Conservation (phyloP, 2,329 filamentous ascomycete genomes). For the Salinomyces thailandicus region DNA sequence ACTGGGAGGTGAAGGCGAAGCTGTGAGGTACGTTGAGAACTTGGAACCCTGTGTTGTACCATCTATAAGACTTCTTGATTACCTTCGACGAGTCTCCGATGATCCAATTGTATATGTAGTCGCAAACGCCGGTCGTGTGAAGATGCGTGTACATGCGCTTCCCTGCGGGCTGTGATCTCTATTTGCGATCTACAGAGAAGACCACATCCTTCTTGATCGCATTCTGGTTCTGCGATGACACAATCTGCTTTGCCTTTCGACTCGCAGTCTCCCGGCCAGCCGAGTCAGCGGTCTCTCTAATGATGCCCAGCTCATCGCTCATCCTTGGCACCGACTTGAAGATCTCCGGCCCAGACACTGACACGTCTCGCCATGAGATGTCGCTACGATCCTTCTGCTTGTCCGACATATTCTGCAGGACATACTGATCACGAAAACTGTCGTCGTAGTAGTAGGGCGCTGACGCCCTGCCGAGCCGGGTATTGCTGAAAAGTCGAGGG, state of each 20-base stretch:
- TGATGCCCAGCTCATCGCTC: conserved; percentile 3
- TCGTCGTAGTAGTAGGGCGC: conserved; percentile 1
- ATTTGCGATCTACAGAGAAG: conserved; percentile 1
- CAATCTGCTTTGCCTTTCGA: no score
- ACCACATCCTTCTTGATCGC: conserved; percentile 1
- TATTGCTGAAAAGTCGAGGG: not conserved
- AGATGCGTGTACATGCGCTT: no score
- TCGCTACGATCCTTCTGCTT: not conserved
- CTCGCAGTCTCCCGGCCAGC: not conserved
- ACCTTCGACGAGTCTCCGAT: no score
- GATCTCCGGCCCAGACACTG: not conserved
- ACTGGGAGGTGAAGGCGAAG: conserved; percentile 22
- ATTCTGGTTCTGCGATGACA: not conserved
- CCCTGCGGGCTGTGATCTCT: no score
- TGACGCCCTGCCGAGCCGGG: not conserved
- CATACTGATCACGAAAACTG: not conserved
- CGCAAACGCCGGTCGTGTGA: no score
- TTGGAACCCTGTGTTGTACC: no score
- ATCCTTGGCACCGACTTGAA: not conserved
- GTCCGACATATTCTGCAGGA: not conserved
- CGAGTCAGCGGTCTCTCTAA: not conserved
- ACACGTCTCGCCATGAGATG: not conserved
- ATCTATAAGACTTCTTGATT: no score
- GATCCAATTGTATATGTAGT: no score
- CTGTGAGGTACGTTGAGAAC: conserved; percentile 11